Evolutionary conservation across 495 filamentous ascomycete species (phyloP).

Genomic region (Penicillium psychrofluorescens): DNA sequence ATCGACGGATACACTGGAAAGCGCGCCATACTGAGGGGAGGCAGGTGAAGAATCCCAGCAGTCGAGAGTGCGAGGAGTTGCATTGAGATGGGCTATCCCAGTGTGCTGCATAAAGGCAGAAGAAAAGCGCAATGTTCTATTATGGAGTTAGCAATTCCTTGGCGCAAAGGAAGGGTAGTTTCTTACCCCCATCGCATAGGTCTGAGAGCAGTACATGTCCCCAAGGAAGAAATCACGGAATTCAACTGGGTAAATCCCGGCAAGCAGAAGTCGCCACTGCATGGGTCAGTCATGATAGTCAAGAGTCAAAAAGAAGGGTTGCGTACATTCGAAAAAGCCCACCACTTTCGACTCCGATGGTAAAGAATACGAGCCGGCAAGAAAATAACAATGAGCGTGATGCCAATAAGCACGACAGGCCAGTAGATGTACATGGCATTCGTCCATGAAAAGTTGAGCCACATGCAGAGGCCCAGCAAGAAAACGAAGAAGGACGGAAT

Average conservation of each 20-base stretch:
- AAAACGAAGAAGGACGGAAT: slow-evolving; percentile 72
- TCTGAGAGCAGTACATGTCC: slow-evolving; percentile 94
- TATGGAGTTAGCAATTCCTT: slow-evolving; percentile 15
- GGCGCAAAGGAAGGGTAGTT: not conserved
- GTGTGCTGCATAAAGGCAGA: slow-evolving; percentile 75
- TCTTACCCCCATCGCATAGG: slow-evolving; percentile 81
- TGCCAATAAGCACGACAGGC: slow-evolving; percentile 70
- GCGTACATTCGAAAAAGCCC: slow-evolving; percentile 75
- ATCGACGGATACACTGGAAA: slow-evolving; percentile 86
- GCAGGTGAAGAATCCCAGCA: slow-evolving; percentile 80
- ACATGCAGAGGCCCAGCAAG: slow-evolving; percentile 70
- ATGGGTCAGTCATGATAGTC: slow-evolving; percentile 11
- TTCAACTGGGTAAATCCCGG: slow-evolving; percentile 87
- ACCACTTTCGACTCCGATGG: slow-evolving; percentile 72
- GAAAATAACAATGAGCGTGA: slow-evolving; percentile 62
- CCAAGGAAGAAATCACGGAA: slow-evolving; percentile 97
- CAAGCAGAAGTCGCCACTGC: slow-evolving; percentile 76
- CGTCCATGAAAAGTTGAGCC: slow-evolving; percentile 75
- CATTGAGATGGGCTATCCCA: slow-evolving; percentile 70
- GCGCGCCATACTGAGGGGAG: slow-evolving; percentile 83
- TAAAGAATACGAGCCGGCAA: slow-evolving; percentile 69
- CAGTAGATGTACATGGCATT: slow-evolving; percentile 76
- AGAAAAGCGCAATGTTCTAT: slow-evolving; percentile 85
- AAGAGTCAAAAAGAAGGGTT: not conserved
- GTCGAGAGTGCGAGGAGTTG: slow-evolving; percentile 76